A percentile compares a stretch with the other conserved stretches of the same genome.
Conservation (phyloP, 345 rosid genomes). For the Rhodomyrtus tomentosa region DNA sequence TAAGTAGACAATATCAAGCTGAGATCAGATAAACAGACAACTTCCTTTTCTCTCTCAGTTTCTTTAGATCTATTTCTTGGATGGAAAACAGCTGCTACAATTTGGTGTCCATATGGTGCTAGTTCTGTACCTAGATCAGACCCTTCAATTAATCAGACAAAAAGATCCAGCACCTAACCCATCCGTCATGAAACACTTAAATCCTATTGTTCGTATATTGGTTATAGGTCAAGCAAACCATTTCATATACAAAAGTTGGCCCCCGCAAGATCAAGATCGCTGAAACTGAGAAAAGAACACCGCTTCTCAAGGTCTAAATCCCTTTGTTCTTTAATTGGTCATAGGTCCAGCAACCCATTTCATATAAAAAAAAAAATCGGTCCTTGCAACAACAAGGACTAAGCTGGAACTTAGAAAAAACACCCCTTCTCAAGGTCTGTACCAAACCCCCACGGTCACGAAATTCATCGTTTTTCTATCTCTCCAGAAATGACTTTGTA, state of each 20-base stretch:
- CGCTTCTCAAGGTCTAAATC: not conserved
- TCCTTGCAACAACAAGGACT: not conserved
- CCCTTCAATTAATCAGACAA: not conserved
- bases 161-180: not conserved
- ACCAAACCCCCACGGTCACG: not conserved
- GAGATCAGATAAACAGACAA: not conserved
- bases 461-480: not conserved
- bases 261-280: not conserved
- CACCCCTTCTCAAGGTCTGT: not conserved
- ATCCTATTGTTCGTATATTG: not conserved
- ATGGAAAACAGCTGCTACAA: not conserved
- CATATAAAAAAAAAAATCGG: not conserved
- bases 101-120: not conserved
- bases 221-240: not conserved
- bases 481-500: not conserved
- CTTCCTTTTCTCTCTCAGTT: not conserved
- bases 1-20: not conserved
- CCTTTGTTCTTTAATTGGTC: not conserved
- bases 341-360: not conserved
- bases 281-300: not conserved
- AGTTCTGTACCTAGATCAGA: not conserved
- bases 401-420: not conserved
- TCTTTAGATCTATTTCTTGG: not conserved
- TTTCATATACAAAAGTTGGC: not conserved
- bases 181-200: not conserved